Evolutionary conservation across 1,139 yeast species (phyloP).

Genomic region (Nakaseomyces uthaithaninus): DNA sequence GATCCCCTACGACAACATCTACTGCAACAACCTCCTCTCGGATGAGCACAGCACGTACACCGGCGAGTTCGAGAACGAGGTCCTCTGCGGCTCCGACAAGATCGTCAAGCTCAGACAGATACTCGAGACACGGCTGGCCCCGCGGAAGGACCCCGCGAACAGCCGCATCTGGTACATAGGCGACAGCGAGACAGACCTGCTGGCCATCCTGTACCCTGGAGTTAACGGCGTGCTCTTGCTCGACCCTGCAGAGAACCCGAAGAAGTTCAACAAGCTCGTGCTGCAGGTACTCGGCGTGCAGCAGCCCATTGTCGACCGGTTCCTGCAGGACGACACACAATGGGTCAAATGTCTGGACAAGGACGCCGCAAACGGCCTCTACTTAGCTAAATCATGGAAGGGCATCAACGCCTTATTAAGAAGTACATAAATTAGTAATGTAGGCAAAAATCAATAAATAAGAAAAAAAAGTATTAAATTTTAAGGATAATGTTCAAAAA

Average conservation of each 20-base stretch:
- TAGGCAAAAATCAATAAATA: background rate
- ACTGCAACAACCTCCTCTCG: slow-evolving; percentile 22
- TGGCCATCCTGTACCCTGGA: slow-evolving; percentile 23
- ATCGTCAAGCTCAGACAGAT: slow-evolving; percentile 14
- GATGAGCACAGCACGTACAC: slow-evolving; percentile 13
- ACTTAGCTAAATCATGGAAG: slow-evolving; percentile 4
- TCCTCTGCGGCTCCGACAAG: slow-evolving; percentile 29
- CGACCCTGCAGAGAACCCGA: slow-evolving; percentile 24
- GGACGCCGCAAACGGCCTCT: background rate
- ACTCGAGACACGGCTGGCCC: background rate
- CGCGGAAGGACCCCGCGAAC: background rate
- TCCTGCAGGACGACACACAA: background rate
- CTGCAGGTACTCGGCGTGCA: slow-evolving; percentile 15
- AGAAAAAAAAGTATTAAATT: background rate
- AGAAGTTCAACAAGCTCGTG: slow-evolving; percentile 18
- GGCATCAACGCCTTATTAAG: slow-evolving; percentile 5
- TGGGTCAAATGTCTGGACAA: slow-evolving; percentile 4
- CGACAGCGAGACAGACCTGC: slow-evolving; percentile 30
- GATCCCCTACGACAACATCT: slow-evolving; percentile 16
- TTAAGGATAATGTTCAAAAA: no score
- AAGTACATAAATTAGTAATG: background rate
- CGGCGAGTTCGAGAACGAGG: slow-evolving; percentile 23
- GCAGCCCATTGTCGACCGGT: background rate
- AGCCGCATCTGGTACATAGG: slow-evolving; percentile 27
- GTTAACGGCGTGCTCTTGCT: slow-evolving; percentile 25